Evolutionary conservation across 2,329 filamentous ascomycete genomes (phyloP), one percentile per base, ranked within the genome.

Genomic region (Colletotrichum sp.): DNA sequence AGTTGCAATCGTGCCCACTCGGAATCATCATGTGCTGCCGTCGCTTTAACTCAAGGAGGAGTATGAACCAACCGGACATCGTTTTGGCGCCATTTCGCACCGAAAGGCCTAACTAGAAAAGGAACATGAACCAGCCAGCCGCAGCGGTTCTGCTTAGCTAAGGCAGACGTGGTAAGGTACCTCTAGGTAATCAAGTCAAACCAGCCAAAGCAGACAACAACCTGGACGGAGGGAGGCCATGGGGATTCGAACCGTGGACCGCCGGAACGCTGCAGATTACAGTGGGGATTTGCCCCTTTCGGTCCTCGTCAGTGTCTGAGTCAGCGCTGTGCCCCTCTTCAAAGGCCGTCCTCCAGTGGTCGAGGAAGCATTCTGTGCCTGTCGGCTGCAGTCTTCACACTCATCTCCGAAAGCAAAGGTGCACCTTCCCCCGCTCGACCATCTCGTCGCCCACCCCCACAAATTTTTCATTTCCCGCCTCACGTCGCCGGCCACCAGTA

Each of bases 351-450:
- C 19, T 44, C 39, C 39, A 44, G 39, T 44, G 39, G 39, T 44
- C 39, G 39, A 44, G 39, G 19, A 2, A 44, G 39, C 9, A 3
- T 44, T 44, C 19, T 44, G 5, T n/a, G 39, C 8, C 52, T 27
- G 25, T 61, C 25, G 19, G 32, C 32, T 29, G 52, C 27, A 44
- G 25, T 36, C 57, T 32, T 22, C 59, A 49, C 44, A 22, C n/a
- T 39, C 22, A 39, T 29, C 61, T 39, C 22, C 57, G 15, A 30
- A 61, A 61, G 19, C 49, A 75, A 75, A 75, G 62, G 69, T 29
- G 59, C 74, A 65, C 66, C 39, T 71, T 79, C 82, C 80, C 81
- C 82, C 81, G 81, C 81, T 83, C 81, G 82, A 81, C 82, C 82
- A 83, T 70, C 74, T 71, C 79, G 76, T 80, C 72, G 71, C 72